Evolutionary conservation across 106 monocot species (phyloP).

Genomic region (Acorus calamus): DNA sequence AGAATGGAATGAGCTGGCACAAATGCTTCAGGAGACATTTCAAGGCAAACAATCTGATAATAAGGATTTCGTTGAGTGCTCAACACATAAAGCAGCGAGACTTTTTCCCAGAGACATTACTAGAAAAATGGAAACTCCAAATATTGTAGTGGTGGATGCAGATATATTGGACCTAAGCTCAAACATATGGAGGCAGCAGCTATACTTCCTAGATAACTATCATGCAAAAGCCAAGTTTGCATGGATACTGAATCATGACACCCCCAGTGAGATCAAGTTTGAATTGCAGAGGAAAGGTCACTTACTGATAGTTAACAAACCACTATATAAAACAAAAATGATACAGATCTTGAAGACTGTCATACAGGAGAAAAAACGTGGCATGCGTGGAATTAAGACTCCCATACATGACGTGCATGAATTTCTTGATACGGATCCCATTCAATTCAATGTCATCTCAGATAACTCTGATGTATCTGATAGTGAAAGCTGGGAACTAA

Average conservation of each 20-base stretch:
- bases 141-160: conserved; percentile 31
- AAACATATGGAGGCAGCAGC: conserved; percentile 46
- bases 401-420: conserved; percentile 15
- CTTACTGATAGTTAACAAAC: conserved; percentile 35
- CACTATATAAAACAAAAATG: conserved; percentile 45
- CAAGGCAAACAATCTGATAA: background rate
- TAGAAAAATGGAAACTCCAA: conserved; percentile 1
- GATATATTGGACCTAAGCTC: conserved; percentile 34
- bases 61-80: conserved; percentile 1
- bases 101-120: conserved; percentile 6
- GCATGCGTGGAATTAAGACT: conserved; percentile 1
- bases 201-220: conserved; percentile 32
- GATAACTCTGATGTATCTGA: conserved; percentile 22
- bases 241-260: conserved; percentile 40
- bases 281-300: conserved; percentile 26
- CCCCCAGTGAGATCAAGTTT: conserved; percentile 30
- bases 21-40: conserved; percentile 24
- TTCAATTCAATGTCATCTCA: conserved; percentile 33
- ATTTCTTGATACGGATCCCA: conserved; percentile 32
- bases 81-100: conserved; percentile 9
- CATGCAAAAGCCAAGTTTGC: conserved; percentile 32
- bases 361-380: conserved; percentile 1
- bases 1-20: conserved; percentile 41
- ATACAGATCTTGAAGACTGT: conserved; percentile 27
- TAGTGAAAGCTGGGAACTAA: conserved; percentile 6